phyloP scores from a whole-genome alignment of 73 alveolate genomes.

The Tetrahymena malaccensis region DNA sequence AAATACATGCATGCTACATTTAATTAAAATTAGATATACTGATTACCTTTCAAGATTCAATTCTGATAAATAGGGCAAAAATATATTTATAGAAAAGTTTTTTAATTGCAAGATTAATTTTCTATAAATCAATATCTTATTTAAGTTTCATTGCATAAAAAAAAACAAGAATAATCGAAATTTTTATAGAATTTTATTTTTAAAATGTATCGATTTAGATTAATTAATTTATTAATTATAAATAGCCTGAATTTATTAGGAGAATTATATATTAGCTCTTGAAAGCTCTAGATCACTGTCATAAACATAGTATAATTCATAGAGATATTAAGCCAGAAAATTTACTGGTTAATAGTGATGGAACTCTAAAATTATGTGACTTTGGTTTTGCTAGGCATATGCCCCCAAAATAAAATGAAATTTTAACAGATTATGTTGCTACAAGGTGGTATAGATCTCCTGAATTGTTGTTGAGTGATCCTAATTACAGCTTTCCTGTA shows the following conservation, averaged over 20 bases:
- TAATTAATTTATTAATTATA: not conserved
- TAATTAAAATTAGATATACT: no score
- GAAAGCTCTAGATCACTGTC: constrained; percentile 44
- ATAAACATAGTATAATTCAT: constrained; percentile 18
- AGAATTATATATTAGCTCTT: constrained; percentile 31
- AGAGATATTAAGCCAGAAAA: constrained; percentile 40
- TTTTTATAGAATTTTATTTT: no score
- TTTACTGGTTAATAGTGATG: constrained; percentile 16
- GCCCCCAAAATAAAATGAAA: constrained; percentile 33
- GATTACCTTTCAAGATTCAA: no score
- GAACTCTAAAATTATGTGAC: constrained; percentile 38
- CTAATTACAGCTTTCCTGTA: constrained; percentile 61
- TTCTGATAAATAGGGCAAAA: no score
- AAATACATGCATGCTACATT: no score
- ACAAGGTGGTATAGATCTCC: constrained; percentile 79
- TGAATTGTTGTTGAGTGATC: constrained; percentile 42
- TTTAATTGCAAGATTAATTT: no score
- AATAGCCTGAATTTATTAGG: constrained; percentile 31
- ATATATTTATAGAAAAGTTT: no score
- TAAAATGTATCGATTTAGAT: no score
- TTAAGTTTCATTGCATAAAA: no score
- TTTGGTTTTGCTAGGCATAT: constrained; percentile 40
- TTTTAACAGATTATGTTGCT: constrained; percentile 66
- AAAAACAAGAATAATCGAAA: no score
- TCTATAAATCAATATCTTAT: no score